Conservation (phyloP, 768 basidiomycete species). For the Macrolepiota fuliginosa region DNA sequence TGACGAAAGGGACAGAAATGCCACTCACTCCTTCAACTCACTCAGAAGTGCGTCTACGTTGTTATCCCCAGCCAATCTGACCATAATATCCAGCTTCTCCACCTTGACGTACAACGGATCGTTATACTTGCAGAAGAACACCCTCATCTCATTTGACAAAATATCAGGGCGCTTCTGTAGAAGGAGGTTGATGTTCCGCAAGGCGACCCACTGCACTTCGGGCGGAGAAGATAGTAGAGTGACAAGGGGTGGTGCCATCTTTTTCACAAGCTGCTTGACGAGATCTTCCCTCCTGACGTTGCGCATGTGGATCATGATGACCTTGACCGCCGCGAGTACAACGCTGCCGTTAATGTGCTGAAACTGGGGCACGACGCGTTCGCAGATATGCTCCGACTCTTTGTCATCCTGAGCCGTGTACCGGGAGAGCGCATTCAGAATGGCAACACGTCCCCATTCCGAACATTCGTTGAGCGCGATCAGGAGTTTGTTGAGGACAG, state of each 20-base stretch:
- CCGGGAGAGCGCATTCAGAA: constrained; percentile 81
- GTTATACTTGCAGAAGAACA: constrained; percentile 99
- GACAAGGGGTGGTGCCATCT: constrained; percentile 97
- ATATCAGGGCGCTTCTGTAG: constrained; percentile 91
- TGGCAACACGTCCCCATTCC: constrained; percentile 97
- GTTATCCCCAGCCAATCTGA: constrained; percentile 82
- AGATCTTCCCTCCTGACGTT: constrained; percentile 79
- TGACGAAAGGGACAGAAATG: neutral
- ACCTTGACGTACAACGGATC: constrained; percentile 99
- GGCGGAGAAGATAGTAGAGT: constrained; percentile 95
- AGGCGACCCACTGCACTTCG: constrained; percentile 97
- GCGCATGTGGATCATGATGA: constrained; percentile 97
- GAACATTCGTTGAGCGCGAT: constrained; percentile 98
- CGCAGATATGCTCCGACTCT: constrained; percentile 98
- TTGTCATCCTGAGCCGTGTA: constrained; percentile 85
- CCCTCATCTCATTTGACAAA: constrained; percentile 94
- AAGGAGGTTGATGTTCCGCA: constrained; percentile 94
- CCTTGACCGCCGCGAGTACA: constrained; percentile 95
- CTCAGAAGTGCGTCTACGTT: constrained; percentile 95
- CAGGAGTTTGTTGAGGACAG: constrained; percentile 83
- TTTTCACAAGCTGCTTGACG: constrained; percentile 79
- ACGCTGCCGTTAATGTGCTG: constrained; percentile 97
- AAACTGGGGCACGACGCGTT: constrained; percentile 97
- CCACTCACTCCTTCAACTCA: constrained; percentile 88
- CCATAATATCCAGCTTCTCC: constrained; percentile 99